Percentiles rank a stretch among this genome's conserved stretches.
phyloP scores from a whole-genome alignment of 805 yeast genomes.

The Candida ficus region DNA sequence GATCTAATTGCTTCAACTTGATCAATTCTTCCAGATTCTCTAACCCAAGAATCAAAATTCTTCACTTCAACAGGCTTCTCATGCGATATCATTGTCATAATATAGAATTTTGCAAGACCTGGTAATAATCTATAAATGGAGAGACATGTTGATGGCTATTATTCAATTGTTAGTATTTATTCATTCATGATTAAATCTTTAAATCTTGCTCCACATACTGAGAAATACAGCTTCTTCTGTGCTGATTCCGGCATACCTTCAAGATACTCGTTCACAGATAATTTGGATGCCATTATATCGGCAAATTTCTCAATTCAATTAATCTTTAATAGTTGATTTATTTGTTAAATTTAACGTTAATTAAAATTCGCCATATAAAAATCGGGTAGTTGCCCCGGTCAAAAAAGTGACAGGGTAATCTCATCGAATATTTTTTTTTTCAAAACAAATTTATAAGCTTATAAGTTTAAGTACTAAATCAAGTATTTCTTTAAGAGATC shows the following conservation, averaged over 20 bases:
- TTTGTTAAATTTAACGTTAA: no score
- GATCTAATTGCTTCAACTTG: conserved; percentile 76
- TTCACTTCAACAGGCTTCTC: conserved; percentile 64
- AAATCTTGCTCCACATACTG: conserved; percentile 28
- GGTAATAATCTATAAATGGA: conserved; percentile 91
- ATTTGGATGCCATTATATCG: conserved; percentile 22
- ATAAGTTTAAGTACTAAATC: not conserved
- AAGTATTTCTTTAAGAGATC: not conserved
- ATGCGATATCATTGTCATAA: conserved; percentile 81
- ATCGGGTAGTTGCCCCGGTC: no score
- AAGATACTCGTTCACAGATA: conserved; percentile 77
- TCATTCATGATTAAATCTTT: no score
- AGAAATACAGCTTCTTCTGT: conserved; percentile 74
- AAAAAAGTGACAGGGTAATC: no score
- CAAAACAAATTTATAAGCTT: not conserved
- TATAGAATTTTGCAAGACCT: conserved; percentile 79
- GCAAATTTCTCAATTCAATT: no score
- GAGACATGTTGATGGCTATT: conserved; percentile 83
- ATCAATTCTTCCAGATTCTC: conserved; percentile 44
- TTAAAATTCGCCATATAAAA: not conserved
- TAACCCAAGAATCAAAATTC: conserved; percentile 74
- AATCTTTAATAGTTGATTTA: no score
- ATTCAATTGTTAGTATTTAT: conserved; percentile 3
- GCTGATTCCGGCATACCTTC: conserved; percentile 86
- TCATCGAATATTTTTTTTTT: conserved; percentile 9